These are phyloP conservation scores for Trichophyton schoenleinii DNA, from an alignment of 2,329 filamentous ascomycete species.

Conservation along the genomic window DNA sequence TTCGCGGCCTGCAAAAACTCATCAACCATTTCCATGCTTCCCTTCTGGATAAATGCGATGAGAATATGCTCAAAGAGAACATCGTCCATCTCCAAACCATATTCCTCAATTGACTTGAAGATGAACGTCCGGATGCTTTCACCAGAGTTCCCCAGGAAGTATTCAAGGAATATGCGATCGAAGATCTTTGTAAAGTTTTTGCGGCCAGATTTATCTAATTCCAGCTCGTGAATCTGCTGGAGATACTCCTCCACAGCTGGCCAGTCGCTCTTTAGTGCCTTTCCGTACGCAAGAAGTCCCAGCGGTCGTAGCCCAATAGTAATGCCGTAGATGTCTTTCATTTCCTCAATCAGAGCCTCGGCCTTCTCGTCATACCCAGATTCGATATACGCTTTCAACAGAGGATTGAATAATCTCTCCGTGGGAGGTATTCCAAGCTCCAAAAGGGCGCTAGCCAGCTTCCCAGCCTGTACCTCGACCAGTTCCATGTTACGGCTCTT, in stretches of 20 bases:
- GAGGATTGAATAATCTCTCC: constrained; percentile 29
- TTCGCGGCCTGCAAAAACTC: constrained; percentile 23
- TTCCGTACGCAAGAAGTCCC: constrained; percentile 26
- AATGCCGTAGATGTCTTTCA: constrained; percentile 22
- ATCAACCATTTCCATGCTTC: constrained; percentile 21
- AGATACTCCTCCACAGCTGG: constrained; percentile 28
- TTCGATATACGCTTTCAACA: constrained; percentile 30
- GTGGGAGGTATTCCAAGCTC: constrained; percentile 23
- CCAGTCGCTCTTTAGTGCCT: constrained; percentile 30
- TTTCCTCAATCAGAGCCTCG: constrained; percentile 25
- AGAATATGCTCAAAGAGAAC: constrained; percentile 30
- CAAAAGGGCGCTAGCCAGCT: constrained; percentile 19
- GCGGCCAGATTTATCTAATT: constrained; percentile 18
- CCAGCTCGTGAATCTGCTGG: constrained; percentile 25
- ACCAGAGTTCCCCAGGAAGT: constrained; percentile 27
- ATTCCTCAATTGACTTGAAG: constrained; percentile 24
- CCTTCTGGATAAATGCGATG: constrained; percentile 30
- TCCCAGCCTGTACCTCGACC: constrained; percentile 24
- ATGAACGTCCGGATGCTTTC: constrained; percentile 26
- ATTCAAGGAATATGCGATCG: constrained; percentile 32
- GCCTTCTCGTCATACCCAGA: constrained; percentile 26
- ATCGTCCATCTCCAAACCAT: constrained; percentile 26
- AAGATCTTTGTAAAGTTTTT: constrained; percentile 23
- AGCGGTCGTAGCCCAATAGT: constrained; percentile 24
- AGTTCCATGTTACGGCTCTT: constrained; percentile 28